Conservation (phyloP, 257 asterid genomes). For the Gentiana macrophylla region DNA sequence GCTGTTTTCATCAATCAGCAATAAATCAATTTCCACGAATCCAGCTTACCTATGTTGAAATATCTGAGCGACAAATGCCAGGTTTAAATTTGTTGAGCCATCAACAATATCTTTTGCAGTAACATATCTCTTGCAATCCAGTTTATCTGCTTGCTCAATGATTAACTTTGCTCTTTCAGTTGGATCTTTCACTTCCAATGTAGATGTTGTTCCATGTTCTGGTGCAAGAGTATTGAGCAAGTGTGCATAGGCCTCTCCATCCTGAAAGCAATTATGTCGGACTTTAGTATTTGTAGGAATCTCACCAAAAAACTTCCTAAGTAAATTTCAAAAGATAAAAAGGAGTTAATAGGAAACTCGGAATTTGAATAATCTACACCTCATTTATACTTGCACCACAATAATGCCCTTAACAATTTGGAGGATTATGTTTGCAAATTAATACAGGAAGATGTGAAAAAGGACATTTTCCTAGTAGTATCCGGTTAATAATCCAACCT, state of each 20-base stretch:
- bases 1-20: no score
- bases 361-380: no score
- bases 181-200: slow-evolving; percentile 68
- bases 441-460: no score
- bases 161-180: slow-evolving; percentile 79
- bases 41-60: slow-evolving; percentile 67
- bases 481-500: no score
- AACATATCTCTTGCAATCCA: slow-evolving; percentile 78
- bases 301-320: not conserved
- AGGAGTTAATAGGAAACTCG: no score
- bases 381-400: no score
- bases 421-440: no score
- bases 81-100: slow-evolving; percentile 79
- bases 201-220: slow-evolving; percentile 54
- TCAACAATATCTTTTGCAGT: slow-evolving; percentile 85
- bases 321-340: no score
- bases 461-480: no score
- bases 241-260: slow-evolving; percentile 91
- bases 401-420: no score
- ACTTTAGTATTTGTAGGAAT: not conserved
- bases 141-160: slow-evolving; percentile 84
- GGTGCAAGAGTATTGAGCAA: slow-evolving; percentile 92
- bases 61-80: slow-evolving; percentile 96
- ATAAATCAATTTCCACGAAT: not conserved
- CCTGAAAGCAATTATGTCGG: slow-evolving; percentile 32